A percentile compares a stretch with the other conserved stretches of the same genome.
These are phyloP conservation scores for Euphorbia celastroides DNA, from an alignment of 441 rosid species.

Conservation along the genomic window DNA sequence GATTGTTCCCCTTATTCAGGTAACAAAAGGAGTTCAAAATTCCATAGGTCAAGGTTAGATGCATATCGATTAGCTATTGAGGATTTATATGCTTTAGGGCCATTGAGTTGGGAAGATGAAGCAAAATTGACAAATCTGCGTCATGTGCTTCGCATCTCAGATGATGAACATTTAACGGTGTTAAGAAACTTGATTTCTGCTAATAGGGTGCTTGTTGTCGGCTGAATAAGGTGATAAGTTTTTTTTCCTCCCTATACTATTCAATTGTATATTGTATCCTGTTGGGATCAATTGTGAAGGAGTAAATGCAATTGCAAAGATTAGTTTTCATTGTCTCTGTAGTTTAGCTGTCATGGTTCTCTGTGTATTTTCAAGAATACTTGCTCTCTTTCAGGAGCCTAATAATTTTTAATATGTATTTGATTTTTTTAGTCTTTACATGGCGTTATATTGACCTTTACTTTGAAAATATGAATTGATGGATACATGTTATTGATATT, in stretches of 20 bases:
- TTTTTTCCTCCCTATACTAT: neutral
- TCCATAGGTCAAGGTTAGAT: slow-evolving; percentile 51
- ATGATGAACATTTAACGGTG: slow-evolving; percentile 71
- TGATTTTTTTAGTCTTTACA: neutral
- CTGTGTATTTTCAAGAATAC: neutral
- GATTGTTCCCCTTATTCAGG: slow-evolving; percentile 18
- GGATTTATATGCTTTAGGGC: slow-evolving; percentile 63
- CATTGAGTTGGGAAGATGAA: slow-evolving; percentile 82
- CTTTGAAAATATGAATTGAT: neutral
- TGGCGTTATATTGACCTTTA: neutral
- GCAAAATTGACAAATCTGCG: slow-evolving; percentile 56
- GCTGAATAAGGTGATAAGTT: slow-evolving; percentile 15
- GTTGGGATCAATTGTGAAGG: slow-evolving; percentile 13
- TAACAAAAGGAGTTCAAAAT: slow-evolving; percentile 27
- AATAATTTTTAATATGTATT: neutral
- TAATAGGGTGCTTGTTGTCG: slow-evolving; percentile 6
- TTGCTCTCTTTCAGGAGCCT: neutral
- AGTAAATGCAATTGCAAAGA: neutral
- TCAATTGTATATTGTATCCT: neutral
- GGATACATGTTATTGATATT: neutral
- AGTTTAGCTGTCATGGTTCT: neutral
- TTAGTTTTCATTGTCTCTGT: neutral
- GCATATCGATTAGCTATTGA: slow-evolving; percentile 39
- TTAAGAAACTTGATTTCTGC: slow-evolving; percentile 54
- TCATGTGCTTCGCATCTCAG: slow-evolving; percentile 55